Percentiles rank a stretch among this genome's conserved stretches.
Evolutionary conservation across 495 filamentous ascomycete species (phyloP).

Genomic region (Lasiosphaeriaceae sp.): DNA sequence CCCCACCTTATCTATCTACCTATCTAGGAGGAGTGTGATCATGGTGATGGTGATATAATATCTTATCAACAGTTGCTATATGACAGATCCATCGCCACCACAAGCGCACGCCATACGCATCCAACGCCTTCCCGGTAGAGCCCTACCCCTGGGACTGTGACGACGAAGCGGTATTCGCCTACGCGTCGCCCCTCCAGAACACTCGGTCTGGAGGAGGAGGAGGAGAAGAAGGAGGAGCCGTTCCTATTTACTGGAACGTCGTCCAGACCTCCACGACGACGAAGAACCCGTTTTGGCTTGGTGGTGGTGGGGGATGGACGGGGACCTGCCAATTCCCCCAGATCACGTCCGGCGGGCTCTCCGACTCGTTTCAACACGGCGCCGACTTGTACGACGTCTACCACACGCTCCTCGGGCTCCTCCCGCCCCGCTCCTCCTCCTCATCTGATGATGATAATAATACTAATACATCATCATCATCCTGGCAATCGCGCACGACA

Average conservation of each 20-base stretch:
- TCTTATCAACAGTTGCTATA: not conserved
- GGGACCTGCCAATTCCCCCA: constrained; percentile 71
- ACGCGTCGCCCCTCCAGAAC: constrained; percentile 46
- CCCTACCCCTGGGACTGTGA: constrained; percentile 62
- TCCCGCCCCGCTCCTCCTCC: constrained; percentile 39
- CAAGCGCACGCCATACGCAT: constrained; percentile 66
- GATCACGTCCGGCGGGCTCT: constrained; percentile 58
- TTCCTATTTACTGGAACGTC: constrained; percentile 49
- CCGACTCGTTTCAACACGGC: constrained; percentile 65
- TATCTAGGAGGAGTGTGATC: too few relatives aligned
- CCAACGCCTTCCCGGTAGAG: constrained; percentile 64
- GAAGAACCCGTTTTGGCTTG: constrained; percentile 55
- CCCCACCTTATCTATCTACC: not conserved
- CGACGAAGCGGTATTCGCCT: constrained; percentile 58
- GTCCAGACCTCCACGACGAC: constrained; percentile 43
- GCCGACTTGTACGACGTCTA: constrained; percentile 62
- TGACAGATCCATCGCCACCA: constrained; percentile 66
- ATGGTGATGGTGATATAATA: not conserved
- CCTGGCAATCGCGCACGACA: constrained; percentile 36
- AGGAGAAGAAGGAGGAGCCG: constrained; percentile 15
- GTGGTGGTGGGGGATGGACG: constrained; percentile 42
- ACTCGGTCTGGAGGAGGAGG: not conserved
- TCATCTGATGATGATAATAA: too few relatives aligned
- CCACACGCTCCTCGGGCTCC: constrained; percentile 53
- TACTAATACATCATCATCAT: too few relatives aligned